Evolutionary conservation across 805 yeast species (phyloP), one percentile per base, ranked within the genome.

Genomic region (Helenozyma baotianmanensis): DNA sequence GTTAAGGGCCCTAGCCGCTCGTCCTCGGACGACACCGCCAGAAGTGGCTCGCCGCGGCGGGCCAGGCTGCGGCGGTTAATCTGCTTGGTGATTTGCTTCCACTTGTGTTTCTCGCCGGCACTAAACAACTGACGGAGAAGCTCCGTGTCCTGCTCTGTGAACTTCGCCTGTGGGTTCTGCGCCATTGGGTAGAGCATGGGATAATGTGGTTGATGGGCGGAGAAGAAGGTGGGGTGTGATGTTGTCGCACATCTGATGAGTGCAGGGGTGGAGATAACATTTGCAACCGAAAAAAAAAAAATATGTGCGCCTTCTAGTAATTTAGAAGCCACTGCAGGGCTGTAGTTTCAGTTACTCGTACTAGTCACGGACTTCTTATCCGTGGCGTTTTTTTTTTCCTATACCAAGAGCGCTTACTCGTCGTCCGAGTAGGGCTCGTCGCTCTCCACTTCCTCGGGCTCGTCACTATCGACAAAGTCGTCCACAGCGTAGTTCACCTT

Each of bases 21-120:
- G 33, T 50, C 14, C 25, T 15, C 22, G 26, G 16, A n/a, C 18
- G 25, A 9, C 14, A 6, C 25, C 7, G 24, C 25, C 37, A 14
- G 32, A 11, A 9, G 19, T 21, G 17, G 14, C 14, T 25, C 26
- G 16, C 13, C 27, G 14, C 25, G 19, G 18, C 25, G 18, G 12
- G 9, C 29, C 25, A 14, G 16, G 30, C 23, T 33, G 36, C 33
- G 22, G 33, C 21, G 29, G 39, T 49, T 49, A 36, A 49, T 44
- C 28, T 46, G 51, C 51, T 24, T 68, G 31, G 82, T 72, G 43
- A 77, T 66, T 46, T 64, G 76, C 48, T 72, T 71, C 82, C 82
- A 76, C 47, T 76, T 76, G 43, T 71, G 70, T 36, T 72, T 64
- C 42, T 76, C 82, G 3, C 76, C 81, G 4, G 66, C 58, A 14